Conservation (phyloP, 176 grass and related monocot genomes). For the Carex myosuroides region DNA sequence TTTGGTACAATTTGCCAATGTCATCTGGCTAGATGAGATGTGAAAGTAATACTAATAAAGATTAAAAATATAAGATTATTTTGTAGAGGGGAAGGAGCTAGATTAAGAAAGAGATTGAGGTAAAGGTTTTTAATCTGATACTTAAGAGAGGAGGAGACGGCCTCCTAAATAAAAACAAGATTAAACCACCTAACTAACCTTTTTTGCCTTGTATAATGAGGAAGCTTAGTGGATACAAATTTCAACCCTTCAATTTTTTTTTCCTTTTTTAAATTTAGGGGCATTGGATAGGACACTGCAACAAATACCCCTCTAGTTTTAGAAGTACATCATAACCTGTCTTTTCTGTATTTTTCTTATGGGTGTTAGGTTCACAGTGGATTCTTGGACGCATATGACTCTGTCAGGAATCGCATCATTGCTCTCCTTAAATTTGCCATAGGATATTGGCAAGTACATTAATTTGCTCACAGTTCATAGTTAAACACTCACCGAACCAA, state of each 20-base stretch:
- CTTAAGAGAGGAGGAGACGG: not conserved
- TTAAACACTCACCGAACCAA: not conserved
- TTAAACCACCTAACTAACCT: not conserved
- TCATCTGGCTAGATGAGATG: not conserved
- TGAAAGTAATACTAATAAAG: not conserved
- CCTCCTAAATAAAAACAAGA: not conserved
- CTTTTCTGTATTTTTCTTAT: conserved; percentile 26
- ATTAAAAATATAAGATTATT: not conserved
- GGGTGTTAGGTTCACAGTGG: conserved; percentile 84
- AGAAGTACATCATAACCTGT: conserved; percentile 15
- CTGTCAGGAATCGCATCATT: conserved; percentile 79
- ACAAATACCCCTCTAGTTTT: not conserved
- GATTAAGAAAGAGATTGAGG: not conserved
- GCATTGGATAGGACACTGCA: not conserved
- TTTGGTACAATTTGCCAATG: not conserved
- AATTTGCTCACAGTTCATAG: not conserved
- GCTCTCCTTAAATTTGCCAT: conserved; percentile 50
- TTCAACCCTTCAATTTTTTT: not conserved
- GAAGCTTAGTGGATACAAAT: not conserved
- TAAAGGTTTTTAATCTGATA: not conserved
- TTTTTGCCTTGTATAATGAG: not conserved
- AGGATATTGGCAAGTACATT: conserved; percentile 49
- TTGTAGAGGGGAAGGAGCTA: not conserved
- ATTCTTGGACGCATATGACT: conserved; percentile 94
- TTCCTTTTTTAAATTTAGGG: not conserved